Conservation (phyloP, 805 yeast species). For the Nakazawaea populi region DNA sequence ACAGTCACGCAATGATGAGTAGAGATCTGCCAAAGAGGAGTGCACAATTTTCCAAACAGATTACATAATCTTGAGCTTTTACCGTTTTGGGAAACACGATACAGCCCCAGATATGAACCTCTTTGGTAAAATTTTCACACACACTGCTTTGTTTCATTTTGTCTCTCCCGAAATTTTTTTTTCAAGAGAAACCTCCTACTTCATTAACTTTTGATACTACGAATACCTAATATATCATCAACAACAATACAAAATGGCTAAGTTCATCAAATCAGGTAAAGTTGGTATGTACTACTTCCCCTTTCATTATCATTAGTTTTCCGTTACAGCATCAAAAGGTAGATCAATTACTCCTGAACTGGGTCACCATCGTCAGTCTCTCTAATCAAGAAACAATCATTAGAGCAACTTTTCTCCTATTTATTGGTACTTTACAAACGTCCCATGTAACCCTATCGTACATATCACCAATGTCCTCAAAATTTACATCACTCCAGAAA, state of each 20-base stretch:
- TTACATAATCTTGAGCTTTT: background rate
- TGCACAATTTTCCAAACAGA: background rate
- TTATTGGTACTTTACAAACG: no score
- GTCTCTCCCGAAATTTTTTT: background rate
- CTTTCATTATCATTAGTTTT: background rate
- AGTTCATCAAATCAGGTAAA: conserved; percentile 99
- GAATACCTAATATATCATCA: background rate
- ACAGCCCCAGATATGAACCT: background rate
- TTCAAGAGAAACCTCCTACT: background rate
- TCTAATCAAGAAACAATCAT: no score
- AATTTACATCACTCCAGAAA: no score
- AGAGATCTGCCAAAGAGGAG: no score
- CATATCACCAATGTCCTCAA: no score
- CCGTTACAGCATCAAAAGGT: background rate
- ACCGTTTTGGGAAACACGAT: background rate
- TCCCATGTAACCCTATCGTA: no score
- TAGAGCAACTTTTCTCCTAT: no score
- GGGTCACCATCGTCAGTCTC: no score
- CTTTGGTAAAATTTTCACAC: conserved; percentile 1
- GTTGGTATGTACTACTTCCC: conserved; percentile 70
- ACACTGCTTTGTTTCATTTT: background rate
- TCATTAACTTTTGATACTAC: background rate
- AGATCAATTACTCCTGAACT: no score
- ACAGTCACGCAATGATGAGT: background rate
- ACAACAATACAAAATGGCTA: conserved; percentile 65